phyloP scores from a whole-genome alignment of 2,329 filamentous ascomycete species.

The Fusarium torreyae region DNA sequence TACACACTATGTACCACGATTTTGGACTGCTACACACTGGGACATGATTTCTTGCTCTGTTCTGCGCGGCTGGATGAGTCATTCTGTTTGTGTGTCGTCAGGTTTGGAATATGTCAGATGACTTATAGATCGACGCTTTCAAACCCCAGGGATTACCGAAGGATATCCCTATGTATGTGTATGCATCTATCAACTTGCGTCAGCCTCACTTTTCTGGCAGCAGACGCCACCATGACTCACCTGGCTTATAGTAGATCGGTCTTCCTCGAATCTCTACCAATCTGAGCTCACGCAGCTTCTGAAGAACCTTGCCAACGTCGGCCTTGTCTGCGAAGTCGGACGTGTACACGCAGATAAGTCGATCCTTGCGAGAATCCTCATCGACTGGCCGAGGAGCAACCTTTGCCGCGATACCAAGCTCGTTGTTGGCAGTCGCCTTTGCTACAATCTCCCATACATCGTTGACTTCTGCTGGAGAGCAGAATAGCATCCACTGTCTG shows the following conservation, averaged over 20 bases:
- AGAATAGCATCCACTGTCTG: slow-evolving; percentile 82
- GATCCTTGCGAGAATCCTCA: slow-evolving; percentile 58
- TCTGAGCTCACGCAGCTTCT: slow-evolving; percentile 72
- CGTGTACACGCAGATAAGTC: slow-evolving; percentile 85
- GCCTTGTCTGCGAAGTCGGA: slow-evolving; percentile 77
- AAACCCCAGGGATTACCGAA: slow-evolving; percentile 74
- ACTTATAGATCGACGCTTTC: slow-evolving; percentile 70
- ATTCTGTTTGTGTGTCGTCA: slow-evolving; percentile 21
- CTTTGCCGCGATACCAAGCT: slow-evolving; percentile 81
- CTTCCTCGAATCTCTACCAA: slow-evolving; percentile 65
- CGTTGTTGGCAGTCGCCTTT: slow-evolving; percentile 75
- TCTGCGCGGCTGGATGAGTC: slow-evolving; percentile 15
- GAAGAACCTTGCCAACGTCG: slow-evolving; percentile 79
- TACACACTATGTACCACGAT: slow-evolving; percentile 12
- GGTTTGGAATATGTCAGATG: slow-evolving; percentile 57
- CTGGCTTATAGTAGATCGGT: slow-evolving; percentile 84
- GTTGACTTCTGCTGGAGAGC: slow-evolving; percentile 67
- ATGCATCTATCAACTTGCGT: slow-evolving; percentile 68
- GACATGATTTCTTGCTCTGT: slow-evolving; percentile 7
- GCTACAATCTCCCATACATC: slow-evolving; percentile 77
- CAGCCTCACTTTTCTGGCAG: slow-evolving; percentile 24
- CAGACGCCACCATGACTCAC: slow-evolving; percentile 59
- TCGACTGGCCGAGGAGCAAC: slow-evolving; percentile 70
- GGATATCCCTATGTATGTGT: slow-evolving; percentile 75
- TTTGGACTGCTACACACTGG: slow-evolving; percentile 3